Conservation (phyloP, 495 filamentous ascomycete genomes). For the Sordaria brevicollis region DNA sequence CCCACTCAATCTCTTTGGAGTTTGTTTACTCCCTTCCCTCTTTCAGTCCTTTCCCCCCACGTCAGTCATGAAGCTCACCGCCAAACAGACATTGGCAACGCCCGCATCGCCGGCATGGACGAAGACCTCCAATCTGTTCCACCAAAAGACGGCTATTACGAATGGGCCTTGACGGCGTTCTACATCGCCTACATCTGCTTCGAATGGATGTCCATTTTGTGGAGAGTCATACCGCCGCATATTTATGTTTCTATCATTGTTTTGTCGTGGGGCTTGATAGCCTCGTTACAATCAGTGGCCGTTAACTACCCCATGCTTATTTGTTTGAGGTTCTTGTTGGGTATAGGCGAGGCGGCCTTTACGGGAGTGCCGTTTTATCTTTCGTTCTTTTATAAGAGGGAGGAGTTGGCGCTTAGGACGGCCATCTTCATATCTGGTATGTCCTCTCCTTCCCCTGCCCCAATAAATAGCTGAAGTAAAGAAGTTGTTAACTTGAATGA, state of each 20-base stretch:
- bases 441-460: conserved; percentile 44
- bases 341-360: conserved; percentile 66
- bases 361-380: conserved; percentile 72
- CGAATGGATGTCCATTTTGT: conserved; percentile 66
- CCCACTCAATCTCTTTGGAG: too few species aligned
- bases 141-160: conserved; percentile 61
- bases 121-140: conserved; percentile 51
- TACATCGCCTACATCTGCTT: conserved; percentile 60
- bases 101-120: conserved; percentile 61
- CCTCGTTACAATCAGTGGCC: conserved; percentile 59
- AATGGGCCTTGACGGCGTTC: conserved; percentile 70
- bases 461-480: too few species aligned
- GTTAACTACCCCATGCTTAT: conserved; percentile 65
- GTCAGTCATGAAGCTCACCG: background rate
- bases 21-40: background rate
- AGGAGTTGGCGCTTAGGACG: conserved; percentile 70
- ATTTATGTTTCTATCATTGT: conserved; percentile 57
- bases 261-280: conserved; percentile 54
- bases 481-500: conserved; percentile 33
- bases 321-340: conserved; percentile 53
- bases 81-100: conserved; percentile 63
- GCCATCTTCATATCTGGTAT: conserved; percentile 64
- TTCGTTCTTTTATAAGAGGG: conserved; percentile 75
- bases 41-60: background rate
- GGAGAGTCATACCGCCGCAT: conserved; percentile 54